phyloP scores from a whole-genome alignment of 2,329 filamentous ascomycete species.

The Neonectria hederae region DNA sequence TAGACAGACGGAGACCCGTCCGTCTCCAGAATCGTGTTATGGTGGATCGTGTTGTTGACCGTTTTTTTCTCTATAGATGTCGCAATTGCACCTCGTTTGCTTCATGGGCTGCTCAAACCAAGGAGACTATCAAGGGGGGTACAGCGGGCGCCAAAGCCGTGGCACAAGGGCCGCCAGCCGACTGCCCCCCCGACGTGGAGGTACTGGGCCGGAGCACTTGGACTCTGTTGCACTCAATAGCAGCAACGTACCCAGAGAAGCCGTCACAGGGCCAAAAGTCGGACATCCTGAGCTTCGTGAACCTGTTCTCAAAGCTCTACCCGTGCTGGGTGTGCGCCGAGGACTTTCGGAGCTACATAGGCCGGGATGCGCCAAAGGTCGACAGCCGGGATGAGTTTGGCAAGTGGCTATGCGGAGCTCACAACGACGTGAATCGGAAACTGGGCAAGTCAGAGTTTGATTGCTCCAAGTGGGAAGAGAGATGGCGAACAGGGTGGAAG shows the following conservation, averaged over 20 bases:
- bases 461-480: slow-evolving; percentile 89
- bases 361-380: slow-evolving; percentile 71
- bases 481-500: slow-evolving; percentile 92
- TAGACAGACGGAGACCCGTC: not conserved
- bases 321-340: slow-evolving; percentile 96
- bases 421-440: slow-evolving; percentile 89
- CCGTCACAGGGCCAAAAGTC: slow-evolving; percentile 76
- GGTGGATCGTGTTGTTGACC: slow-evolving; percentile 28
- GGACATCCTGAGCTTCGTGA: slow-evolving; percentile 81
- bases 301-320: slow-evolving; percentile 85
- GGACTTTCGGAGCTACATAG: slow-evolving; percentile 87
- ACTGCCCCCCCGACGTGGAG: slow-evolving; percentile 93
- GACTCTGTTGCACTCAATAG: slow-evolving; percentile 93
- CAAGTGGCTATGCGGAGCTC: slow-evolving; percentile 83
- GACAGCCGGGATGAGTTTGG: slow-evolving; percentile 76
- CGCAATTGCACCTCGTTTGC: slow-evolving; percentile 47
- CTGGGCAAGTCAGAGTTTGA: slow-evolving; percentile 92
- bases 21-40: slow-evolving; percentile 16
- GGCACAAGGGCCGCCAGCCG: slow-evolving; percentile 56
- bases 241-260: slow-evolving; percentile 80
- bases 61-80: slow-evolving; percentile 39
- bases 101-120: slow-evolving; percentile 64
- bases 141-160: slow-evolving; percentile 49
- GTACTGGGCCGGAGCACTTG: slow-evolving; percentile 86
- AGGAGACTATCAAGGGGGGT: slow-evolving; percentile 49